phyloP scores from a whole-genome alignment of 2,329 filamentous ascomycete species.

The Aspergillus ibericus region DNA sequence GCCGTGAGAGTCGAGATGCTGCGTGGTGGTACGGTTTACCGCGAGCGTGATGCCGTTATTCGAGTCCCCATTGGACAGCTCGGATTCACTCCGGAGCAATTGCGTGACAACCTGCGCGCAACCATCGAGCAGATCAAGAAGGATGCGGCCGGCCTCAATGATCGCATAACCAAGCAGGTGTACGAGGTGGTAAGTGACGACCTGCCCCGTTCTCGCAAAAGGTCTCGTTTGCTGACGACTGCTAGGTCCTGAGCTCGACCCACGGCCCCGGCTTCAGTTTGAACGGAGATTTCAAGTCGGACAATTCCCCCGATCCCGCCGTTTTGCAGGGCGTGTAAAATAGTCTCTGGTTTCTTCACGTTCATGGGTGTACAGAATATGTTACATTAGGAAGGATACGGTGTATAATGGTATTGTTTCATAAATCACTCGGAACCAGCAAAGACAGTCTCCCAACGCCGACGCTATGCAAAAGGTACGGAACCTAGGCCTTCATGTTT shows the following conservation, averaged over 20 bases:
- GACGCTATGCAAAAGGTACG: slow-evolving; percentile 41
- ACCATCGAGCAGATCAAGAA: slow-evolving; percentile 76
- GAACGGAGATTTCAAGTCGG: slow-evolving; percentile 72
- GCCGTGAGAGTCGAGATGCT: slow-evolving; percentile 74
- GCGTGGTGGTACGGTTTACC: slow-evolving; percentile 80
- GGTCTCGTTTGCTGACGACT: slow-evolving; percentile 32
- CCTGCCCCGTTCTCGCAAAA: not conserved
- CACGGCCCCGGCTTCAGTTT: slow-evolving; percentile 83
- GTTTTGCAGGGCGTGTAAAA: slow-evolving; percentile 45
- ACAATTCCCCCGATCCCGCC: slow-evolving; percentile 57
- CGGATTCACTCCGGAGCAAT: slow-evolving; percentile 80
- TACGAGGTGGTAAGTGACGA: slow-evolving; percentile 61
- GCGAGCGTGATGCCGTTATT: slow-evolving; percentile 80
- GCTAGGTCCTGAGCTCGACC: slow-evolving; percentile 77
- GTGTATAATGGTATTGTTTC: slow-evolving; percentile 44
- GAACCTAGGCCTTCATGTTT: slow-evolving; percentile 30
- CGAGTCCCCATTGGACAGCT: slow-evolving; percentile 89
- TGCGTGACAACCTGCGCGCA: slow-evolving; percentile 78
- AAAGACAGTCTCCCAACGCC: slow-evolving; percentile 38
- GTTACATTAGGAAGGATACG: slow-evolving; percentile 43
- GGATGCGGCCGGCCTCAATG: slow-evolving; percentile 67
- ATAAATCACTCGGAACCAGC: slow-evolving; percentile 21
- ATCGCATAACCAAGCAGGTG: slow-evolving; percentile 69
- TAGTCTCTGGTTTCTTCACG: slow-evolving; percentile 50
- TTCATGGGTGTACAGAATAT: slow-evolving; percentile 42